Percentiles rank a stretch among this genome's conserved stretches.
Conservation (phyloP, 192 early-diverging fungal genomes). For the Coemansia guatemalensis region DNA sequence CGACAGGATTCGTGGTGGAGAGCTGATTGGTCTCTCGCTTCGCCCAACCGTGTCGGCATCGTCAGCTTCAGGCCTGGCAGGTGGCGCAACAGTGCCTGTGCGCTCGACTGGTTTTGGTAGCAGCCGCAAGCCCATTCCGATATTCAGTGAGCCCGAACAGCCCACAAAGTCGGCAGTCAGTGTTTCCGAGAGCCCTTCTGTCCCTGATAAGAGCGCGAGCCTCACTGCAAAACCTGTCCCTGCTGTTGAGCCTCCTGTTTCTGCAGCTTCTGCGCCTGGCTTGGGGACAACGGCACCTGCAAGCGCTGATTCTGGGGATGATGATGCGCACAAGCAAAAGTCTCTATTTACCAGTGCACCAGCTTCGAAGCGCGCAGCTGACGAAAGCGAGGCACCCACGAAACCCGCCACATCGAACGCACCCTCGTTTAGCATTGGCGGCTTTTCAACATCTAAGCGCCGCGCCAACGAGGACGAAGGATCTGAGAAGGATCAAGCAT, state of each 20-base stretch:
- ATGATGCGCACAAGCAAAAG: too few relatives aligned
- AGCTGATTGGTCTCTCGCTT: conserved; percentile 47
- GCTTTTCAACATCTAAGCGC: too few relatives aligned
- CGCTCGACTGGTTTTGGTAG: conserved; percentile 50
- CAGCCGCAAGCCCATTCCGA: conserved; percentile 39
- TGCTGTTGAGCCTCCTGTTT: not conserved
- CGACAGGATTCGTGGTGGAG: conserved; percentile 46
- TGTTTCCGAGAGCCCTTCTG: not conserved
- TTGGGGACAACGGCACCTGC: not conserved
- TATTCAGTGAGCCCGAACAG: conserved; percentile 27
- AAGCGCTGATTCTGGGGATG: not conserved
- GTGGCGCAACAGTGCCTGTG: conserved; percentile 9
- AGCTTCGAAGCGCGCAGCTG: not conserved
- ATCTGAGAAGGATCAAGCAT: too few relatives aligned
- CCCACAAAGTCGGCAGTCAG: not conserved
- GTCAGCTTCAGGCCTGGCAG: not conserved
- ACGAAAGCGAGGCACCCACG: not conserved
- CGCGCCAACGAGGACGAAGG: too few relatives aligned
- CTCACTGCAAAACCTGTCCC: not conserved
- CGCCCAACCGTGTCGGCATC: conserved; percentile 19
- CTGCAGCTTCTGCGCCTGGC: conserved; percentile 1
- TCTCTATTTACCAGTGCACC: not conserved
- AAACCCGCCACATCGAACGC: not conserved
- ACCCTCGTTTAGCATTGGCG: not conserved
- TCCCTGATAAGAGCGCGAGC: not conserved